A percentile compares a stretch with the other conserved stretches of the same genome.
phyloP scores from a whole-genome alignment of 345 rosid species.

The Aethionema arabicum region DNA sequence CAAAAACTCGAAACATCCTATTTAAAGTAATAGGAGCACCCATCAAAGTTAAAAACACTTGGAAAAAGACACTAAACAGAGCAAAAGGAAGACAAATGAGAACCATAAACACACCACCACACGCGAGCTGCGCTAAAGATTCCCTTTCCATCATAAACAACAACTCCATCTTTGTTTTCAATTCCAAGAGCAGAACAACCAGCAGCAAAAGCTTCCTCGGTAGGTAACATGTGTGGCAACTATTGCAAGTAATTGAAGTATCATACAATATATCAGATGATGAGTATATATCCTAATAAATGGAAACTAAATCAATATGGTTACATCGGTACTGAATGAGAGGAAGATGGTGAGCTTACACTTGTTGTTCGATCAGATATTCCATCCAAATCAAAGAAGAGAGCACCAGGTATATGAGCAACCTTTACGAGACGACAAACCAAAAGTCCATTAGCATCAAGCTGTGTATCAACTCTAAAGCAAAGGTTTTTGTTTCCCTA shows the following conservation, averaged over 20 bases:
- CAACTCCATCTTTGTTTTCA: constrained; percentile 76
- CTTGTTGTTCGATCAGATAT: constrained; percentile 71
- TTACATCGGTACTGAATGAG: constrained; percentile 2
- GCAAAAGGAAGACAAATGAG: background rate
- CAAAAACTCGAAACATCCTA: constrained; percentile 98
- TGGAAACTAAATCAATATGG: background rate
- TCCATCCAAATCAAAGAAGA: constrained; percentile 97
- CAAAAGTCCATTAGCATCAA: constrained; percentile 24
- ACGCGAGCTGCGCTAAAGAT: constrained; percentile 99
- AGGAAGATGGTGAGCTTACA: constrained; percentile 45
- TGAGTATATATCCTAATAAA: background rate
- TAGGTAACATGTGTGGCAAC: constrained; percentile 98
- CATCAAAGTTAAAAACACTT: constrained; percentile 13
- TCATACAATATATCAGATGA: constrained; percentile 14
- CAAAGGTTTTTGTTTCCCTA: too few species aligned
- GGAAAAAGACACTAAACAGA: background rate
- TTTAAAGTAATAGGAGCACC: constrained; percentile 18
- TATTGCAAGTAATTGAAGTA: constrained; percentile 36
- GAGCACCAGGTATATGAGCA: constrained; percentile 97
- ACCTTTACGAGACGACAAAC: constrained; percentile 46
- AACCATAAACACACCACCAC: constrained; percentile 80
- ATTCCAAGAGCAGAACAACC: constrained; percentile 96
- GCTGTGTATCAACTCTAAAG: background rate
- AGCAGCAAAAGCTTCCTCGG: constrained; percentile 96
- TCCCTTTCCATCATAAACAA: constrained; percentile 99